Conservation (phyloP, 306 rosid species). For the Cucumis cinereus region DNA sequence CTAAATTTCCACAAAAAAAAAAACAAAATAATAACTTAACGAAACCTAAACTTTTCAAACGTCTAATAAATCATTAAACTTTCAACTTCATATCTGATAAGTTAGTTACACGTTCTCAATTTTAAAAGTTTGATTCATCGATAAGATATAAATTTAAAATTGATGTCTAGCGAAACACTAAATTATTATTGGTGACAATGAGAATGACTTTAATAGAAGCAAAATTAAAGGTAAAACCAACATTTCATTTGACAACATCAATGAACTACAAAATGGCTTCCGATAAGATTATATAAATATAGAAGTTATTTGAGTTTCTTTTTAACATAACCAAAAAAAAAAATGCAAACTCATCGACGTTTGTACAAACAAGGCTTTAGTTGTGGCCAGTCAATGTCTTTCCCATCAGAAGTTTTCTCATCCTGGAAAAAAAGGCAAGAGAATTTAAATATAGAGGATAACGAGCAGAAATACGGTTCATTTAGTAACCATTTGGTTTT, state of each 20-base stretch:
- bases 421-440: conserved; percentile 27
- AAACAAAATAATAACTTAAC: too few species aligned
- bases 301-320: not conserved
- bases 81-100: too few species aligned
- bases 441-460: not conserved
- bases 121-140: too few species aligned
- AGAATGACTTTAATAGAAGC: too few species aligned
- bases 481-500: too few species aligned
- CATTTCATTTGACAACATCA: not conserved
- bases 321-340: not conserved
- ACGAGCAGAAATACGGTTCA: not conserved
- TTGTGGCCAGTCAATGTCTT: conserved; percentile 69
- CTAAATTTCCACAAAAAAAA: too few species aligned
- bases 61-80: too few species aligned
- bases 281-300: not conserved
- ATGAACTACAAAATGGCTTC: not conserved
- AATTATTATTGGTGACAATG: too few species aligned
- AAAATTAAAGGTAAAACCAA: not conserved
- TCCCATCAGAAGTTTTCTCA: conserved; percentile 30
- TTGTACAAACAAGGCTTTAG: conserved; percentile 88
- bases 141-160: too few species aligned
- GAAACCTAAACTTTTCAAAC: too few species aligned
- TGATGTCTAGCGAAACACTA: too few species aligned
- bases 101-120: too few species aligned
- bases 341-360: conserved; percentile 47